A percentile compares a stretch with the other conserved stretches of the same genome.
Conservation (phyloP, 441 rosid species). For the Jatropha multifida region DNA sequence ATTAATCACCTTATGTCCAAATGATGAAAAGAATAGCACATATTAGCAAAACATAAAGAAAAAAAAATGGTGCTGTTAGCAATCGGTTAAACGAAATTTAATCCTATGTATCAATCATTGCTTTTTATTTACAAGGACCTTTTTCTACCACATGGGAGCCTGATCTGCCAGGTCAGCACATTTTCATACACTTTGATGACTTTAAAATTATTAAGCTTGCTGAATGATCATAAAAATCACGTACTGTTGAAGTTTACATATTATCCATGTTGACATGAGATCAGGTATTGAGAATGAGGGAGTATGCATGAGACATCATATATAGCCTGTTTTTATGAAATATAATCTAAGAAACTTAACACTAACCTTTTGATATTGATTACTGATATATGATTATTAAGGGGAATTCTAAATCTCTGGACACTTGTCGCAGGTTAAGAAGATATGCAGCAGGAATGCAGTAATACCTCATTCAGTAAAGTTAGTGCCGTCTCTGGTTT, state of each 20-base stretch:
- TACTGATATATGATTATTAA: background rate
- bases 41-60: background rate
- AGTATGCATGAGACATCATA: slow-evolving; percentile 1
- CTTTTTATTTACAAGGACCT: background rate
- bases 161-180: background rate
- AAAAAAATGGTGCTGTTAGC: no score
- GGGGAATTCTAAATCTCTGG: background rate
- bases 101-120: background rate
- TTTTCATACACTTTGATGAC: background rate
- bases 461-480: slow-evolving; percentile 77
- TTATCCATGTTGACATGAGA: background rate
- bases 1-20: slow-evolving; percentile 1
- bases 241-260: background rate
- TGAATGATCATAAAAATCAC: background rate
- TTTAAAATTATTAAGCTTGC: slow-evolving; percentile 9
- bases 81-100: slow-evolving; percentile 7
- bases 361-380: background rate
- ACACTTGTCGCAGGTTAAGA: background rate
- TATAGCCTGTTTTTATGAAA: background rate
- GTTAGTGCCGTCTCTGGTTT: slow-evolving; percentile 78
- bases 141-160: background rate
- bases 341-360: background rate
- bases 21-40: background rate
- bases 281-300: background rate
- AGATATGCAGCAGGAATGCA: slow-evolving; percentile 6